phyloP scores from a whole-genome alignment of 2,329 filamentous ascomycete species.

The Aspergillus pseudoviridinutans region DNA sequence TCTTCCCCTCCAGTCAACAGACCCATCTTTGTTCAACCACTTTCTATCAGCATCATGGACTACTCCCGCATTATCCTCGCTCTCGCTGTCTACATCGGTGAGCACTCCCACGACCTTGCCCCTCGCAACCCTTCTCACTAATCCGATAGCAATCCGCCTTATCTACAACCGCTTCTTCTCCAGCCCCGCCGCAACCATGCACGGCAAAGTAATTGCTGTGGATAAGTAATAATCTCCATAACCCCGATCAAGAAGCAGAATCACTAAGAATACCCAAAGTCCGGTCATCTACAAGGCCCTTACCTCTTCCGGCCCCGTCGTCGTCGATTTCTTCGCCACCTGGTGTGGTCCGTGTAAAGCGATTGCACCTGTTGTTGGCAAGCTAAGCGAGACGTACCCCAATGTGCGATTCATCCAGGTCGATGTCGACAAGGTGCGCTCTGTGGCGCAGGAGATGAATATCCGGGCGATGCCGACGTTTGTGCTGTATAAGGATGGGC shows the following conservation, averaged over 20 bases:
- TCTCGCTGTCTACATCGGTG: constrained; percentile 14
- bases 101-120: background rate
- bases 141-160: constrained; percentile 11
- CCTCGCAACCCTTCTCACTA: background rate
- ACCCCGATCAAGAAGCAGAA: background rate
- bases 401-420: constrained; percentile 53
- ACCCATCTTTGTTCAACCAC: background rate
- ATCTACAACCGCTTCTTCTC: constrained; percentile 9
- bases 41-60: constrained; percentile 6
- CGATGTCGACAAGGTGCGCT: constrained; percentile 51
- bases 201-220: constrained; percentile 35
- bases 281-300: constrained; percentile 56
- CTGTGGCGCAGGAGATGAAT: constrained; percentile 47
- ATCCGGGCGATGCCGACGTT: constrained; percentile 48
- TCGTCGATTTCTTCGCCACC: constrained; percentile 52
- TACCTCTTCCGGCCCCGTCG: constrained; percentile 48
- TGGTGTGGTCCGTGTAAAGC: constrained; percentile 58
- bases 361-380: constrained; percentile 50
- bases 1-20: background rate
- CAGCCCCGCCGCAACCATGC: constrained; percentile 21
- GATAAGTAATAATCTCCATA: constrained; percentile 27
- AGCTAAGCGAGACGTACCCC: constrained; percentile 49
- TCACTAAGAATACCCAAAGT: constrained; percentile 42
- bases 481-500: constrained; percentile 38
- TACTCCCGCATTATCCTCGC: constrained; percentile 9